phyloP scores from a whole-genome alignment of 2,329 filamentous ascomycete genomes.

The Lachnellula occidentalis region DNA sequence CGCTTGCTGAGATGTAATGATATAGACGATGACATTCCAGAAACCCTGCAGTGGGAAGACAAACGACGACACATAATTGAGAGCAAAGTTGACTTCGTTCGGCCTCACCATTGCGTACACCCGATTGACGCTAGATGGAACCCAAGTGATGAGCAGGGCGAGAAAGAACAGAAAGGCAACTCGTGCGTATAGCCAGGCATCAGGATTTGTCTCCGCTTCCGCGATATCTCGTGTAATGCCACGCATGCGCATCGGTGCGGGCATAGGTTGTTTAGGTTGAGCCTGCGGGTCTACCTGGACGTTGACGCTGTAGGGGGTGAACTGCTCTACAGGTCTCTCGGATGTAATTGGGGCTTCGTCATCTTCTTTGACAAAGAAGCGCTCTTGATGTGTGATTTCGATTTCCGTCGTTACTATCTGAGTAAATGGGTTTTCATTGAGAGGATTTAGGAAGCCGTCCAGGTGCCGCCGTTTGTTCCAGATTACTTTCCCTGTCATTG shows the following conservation, averaged over 20 bases:
- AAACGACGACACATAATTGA: slow-evolving; percentile 10
- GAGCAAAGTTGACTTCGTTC: neutral
- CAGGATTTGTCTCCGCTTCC: slow-evolving; percentile 33
- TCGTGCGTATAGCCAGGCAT: slow-evolving; percentile 61
- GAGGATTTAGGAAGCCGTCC: slow-evolving; percentile 47
- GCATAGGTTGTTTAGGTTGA: slow-evolving; percentile 17
- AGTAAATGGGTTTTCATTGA: slow-evolving; percentile 40
- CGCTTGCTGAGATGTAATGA: slow-evolving; percentile 56
- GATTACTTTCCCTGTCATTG: slow-evolving; percentile 58
- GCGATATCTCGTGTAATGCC: slow-evolving; percentile 3
- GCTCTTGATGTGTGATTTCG: slow-evolving; percentile 45
- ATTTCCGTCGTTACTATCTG: slow-evolving; percentile 10
- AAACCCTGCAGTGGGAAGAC: slow-evolving; percentile 57
- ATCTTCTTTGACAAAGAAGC: slow-evolving; percentile 8
- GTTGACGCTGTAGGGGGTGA: neutral
- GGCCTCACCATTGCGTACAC: slow-evolving; percentile 7
- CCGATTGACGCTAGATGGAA: slow-evolving; percentile 9
- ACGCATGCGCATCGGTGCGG: slow-evolving; percentile 1
- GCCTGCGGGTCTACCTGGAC: slow-evolving; percentile 23
- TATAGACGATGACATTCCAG: slow-evolving; percentile 75
- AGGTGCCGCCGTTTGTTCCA: slow-evolving; percentile 57
- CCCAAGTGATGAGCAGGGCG: slow-evolving; percentile 64
- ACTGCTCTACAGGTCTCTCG: neutral
- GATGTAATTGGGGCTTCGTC: slow-evolving; percentile 4
- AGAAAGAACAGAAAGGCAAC: slow-evolving; percentile 65